A percentile compares a stretch with the other conserved stretches of the same genome.
Conservation (phyloP, 2,329 filamentous ascomycete genomes). For the Ceratocystis cubensis region DNA sequence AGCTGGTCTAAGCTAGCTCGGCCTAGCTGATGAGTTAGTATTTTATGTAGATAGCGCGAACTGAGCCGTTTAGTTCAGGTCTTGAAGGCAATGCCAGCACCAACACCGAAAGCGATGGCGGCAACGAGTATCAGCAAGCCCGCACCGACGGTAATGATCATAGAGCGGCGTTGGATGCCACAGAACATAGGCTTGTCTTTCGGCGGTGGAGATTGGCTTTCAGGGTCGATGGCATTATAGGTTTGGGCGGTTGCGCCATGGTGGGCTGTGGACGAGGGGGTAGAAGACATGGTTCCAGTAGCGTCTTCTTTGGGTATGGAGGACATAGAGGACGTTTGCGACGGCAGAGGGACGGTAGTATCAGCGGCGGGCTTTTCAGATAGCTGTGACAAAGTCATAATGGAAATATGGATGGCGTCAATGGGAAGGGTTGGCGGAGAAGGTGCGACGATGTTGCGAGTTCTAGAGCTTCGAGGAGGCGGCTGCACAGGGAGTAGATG, state of each 20-base stretch:
- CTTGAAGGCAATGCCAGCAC: slow-evolving; percentile 23
- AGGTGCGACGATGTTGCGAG: too few species aligned
- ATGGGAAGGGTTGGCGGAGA: not conserved
- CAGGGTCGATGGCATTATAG: not conserved
- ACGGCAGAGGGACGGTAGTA: not conserved
- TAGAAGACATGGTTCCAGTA: not conserved
- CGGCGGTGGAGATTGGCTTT: slow-evolving; percentile 5
- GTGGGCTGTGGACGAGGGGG: slow-evolving; percentile 1
- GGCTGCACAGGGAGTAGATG: too few species aligned
- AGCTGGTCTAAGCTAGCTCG: not conserved
- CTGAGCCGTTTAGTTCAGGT: slow-evolving; percentile 7
- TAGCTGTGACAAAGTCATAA: not conserved
- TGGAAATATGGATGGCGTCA: not conserved
- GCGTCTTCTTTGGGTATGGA: slow-evolving; percentile 15
- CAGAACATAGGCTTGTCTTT: slow-evolving; percentile 21
- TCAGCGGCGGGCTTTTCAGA: not conserved
- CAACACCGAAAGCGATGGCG: slow-evolving; percentile 24
- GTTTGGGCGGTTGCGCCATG: not conserved
- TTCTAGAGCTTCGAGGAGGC: too few species aligned
- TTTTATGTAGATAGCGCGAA: not conserved
- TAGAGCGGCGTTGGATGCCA: slow-evolving; percentile 23
- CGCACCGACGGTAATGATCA: slow-evolving; percentile 23
- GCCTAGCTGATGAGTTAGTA: not conserved
- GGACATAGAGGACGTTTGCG: slow-evolving; percentile 15
- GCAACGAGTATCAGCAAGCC: slow-evolving; percentile 22